Base-by-base conservation (phyloP, 129 eudicot genomes). In the Silybum marianum region DNA sequence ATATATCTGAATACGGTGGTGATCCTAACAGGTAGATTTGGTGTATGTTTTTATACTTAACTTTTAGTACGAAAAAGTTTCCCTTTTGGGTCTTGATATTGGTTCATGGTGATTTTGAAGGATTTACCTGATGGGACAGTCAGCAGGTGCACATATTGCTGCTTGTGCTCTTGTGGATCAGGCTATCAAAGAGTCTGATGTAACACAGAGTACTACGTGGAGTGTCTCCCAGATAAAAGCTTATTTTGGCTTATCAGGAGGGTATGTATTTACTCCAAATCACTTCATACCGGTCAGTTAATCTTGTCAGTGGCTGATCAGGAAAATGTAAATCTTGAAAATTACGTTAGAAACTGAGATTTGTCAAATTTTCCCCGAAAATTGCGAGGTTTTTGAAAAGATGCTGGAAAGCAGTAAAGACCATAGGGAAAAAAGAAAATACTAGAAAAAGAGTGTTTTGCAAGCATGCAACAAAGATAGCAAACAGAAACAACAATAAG, bases 91-190 rank as follows among this genome's bases (percentile, higher is more conserved):
- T 36, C 51, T 13, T 84, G 67, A 21, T 69, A 60, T 72, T 44
- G 22, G 38, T 76, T 62, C 11, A 9, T 42, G 21, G 60, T 83
- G 40, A 71, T 34, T 77, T 75, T 68, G 79, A 42, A 95, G 99
- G 84, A 80, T 95, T 75, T 95, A 88, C 78, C 68, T 95, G 44
- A 95, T 95, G 99, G 99, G 99, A 18, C 99, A 95, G 82, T 95
- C 98, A 38, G 99, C 99, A 79, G 99, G 99, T 73, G 99, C 99
- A 13, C 99, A 95, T 75, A 95, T 95, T 87, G 93, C 95, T 88
- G 97, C 99, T 12, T 95, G 99, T 80, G 89, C 93, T 69, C 97
- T 95, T 8, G 39, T 95, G 58, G 97, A 95, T 74, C 97, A 95
- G 88, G 97, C 99, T 70, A 89, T 92, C 71, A 92, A 84, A 81